Percentiles rank a stretch among this genome's conserved stretches.
These are phyloP conservation scores for Cucurbita pepo DNA, from an alignment of 306 rosid species.

Conservation along the genomic window DNA sequence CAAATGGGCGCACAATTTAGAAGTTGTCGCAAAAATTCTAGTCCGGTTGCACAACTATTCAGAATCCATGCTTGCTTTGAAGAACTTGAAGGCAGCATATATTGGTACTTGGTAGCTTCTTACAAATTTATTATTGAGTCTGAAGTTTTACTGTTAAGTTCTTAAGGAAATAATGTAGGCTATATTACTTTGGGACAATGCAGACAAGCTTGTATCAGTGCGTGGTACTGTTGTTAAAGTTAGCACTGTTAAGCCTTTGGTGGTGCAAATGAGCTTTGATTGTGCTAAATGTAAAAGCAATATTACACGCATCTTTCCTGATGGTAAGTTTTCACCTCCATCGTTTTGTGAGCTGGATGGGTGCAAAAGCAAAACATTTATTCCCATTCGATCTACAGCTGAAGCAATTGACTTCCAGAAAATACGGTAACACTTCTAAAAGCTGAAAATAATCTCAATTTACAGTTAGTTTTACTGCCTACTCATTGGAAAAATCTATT, in stretches of 20 bases:
- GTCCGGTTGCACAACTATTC: conserved; percentile 74
- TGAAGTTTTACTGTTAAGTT: neutral
- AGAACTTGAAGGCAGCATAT: conserved; percentile 82
- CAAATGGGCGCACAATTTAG: conserved; percentile 26
- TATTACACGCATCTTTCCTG: conserved; percentile 53
- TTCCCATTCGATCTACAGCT: conserved; percentile 62
- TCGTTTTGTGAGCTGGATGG: conserved; percentile 52
- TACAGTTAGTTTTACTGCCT: neutral
- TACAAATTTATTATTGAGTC: neutral
- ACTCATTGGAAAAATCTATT: neutral
- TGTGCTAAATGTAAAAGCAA: conserved; percentile 66
- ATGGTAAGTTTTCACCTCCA: conserved; percentile 84
- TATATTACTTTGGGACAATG: conserved; percentile 8
- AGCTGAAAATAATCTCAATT: conserved; percentile 6
- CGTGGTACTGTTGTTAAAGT: conserved; percentile 86
- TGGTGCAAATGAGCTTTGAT: conserved; percentile 59
- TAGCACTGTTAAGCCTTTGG: conserved; percentile 71
- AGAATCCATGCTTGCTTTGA: conserved; percentile 63
- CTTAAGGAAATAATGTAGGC: conserved; percentile 1
- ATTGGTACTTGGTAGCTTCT: conserved; percentile 38
- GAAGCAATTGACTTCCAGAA: conserved; percentile 73
- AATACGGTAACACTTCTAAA: conserved; percentile 41
- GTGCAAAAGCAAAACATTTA: conserved; percentile 77
- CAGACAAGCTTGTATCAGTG: conserved; percentile 87
- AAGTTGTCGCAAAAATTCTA: conserved; percentile 34